A percentile compares a stretch with the other conserved stretches of the same genome.
Conservation (phyloP, 2,329 filamentous ascomycete species). For the Fusarium xylarioides region DNA sequence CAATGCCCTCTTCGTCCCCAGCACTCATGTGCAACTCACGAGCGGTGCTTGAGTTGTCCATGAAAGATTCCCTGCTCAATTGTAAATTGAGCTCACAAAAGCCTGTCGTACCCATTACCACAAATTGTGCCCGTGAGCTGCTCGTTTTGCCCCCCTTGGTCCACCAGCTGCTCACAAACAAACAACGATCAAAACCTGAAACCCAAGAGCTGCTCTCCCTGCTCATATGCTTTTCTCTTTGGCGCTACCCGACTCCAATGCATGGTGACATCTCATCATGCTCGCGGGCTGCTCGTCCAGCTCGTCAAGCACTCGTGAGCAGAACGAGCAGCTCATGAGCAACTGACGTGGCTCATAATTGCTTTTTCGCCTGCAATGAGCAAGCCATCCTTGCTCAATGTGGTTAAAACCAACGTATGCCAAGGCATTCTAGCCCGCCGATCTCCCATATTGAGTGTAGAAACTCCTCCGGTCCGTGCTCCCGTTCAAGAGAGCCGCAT, state of each 20-base stretch:
- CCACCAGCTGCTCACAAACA: not conserved
- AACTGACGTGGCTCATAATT: not conserved
- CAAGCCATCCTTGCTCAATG: not conserved
- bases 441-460: not conserved
- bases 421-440: not conserved
- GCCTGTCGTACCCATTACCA: fast-evolving
- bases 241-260: fast-evolving
- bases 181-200: not conserved
- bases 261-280: fast-evolving
- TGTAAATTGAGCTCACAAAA: not conserved
- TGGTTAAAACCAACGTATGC: not conserved
- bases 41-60: no score
- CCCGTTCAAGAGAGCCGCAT: not conserved
- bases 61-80: fast-evolving
- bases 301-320: not conserved
- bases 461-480: fast-evolving
- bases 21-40: not conserved
- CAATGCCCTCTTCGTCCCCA: fast-evolving
- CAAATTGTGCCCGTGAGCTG: no score
- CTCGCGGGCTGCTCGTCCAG: not conserved
- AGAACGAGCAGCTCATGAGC: not conserved
- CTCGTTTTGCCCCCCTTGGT: not conserved
- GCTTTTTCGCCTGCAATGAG: not conserved
- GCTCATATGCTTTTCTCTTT: not conserved
- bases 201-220: no score